Evolutionary conservation across 331 rosid species (phyloP).

Genomic region (Quercus phellos): DNA sequence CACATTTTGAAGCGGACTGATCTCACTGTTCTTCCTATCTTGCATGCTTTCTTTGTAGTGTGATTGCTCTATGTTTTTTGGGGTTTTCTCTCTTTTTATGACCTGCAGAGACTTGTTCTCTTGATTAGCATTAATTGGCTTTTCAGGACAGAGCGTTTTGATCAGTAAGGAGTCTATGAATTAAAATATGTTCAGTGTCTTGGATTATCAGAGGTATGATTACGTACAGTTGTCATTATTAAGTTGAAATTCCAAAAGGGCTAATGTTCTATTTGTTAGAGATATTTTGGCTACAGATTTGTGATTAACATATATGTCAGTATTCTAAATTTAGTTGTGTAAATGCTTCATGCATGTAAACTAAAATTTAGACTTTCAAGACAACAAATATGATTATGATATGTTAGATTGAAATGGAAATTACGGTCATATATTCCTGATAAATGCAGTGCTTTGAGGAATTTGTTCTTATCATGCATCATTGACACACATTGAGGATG

Average conservation of each 20-base stretch:
- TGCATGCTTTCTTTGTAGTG: not conserved
- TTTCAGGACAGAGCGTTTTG: not conserved
- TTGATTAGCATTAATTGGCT: not conserved
- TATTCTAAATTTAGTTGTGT: not conserved
- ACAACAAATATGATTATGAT: not conserved
- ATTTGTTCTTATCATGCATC: too few species aligned
- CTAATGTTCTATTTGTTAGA: not conserved
- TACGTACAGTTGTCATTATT: not conserved
- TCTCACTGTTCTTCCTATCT: not conserved
- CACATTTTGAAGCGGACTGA: not conserved
- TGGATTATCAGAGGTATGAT: not conserved
- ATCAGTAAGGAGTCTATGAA: not conserved
- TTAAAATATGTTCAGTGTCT: not conserved
- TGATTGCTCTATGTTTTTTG: too few species aligned
- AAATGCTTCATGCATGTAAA: not conserved
- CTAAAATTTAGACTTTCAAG: not conserved
- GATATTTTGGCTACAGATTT: not conserved
- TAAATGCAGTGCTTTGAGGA: too few species aligned
- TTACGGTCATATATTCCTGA: too few species aligned
- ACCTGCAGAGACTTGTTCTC: not conserved
- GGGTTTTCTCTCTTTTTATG: not conserved
- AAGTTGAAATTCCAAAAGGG: not conserved
- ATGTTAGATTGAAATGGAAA: too few species aligned
- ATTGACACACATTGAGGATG: too few species aligned
- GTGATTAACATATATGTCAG: not conserved